These are phyloP conservation scores for Hypericum androsaemum DNA, from an alignment of 345 rosid species.

Conservation along the genomic window DNA sequence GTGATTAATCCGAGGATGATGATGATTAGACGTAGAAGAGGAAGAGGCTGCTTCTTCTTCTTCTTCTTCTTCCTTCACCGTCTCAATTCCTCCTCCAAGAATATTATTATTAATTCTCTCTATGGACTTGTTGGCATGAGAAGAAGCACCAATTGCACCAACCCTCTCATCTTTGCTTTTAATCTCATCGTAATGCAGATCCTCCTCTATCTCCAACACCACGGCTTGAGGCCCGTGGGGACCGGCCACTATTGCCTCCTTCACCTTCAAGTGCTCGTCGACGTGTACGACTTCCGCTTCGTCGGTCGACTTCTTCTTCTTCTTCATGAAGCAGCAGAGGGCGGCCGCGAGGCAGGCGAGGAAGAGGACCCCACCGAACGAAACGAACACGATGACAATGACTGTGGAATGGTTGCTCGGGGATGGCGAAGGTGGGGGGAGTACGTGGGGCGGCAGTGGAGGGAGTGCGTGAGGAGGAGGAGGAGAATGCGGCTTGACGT, in stretches of 20 bases:
- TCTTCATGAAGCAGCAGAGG: conserved; percentile 37
- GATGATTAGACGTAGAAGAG: too few relatives aligned
- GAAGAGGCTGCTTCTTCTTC: too few relatives aligned
- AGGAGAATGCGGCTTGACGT: conserved; percentile 12
- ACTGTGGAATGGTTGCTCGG: conserved; percentile 37
- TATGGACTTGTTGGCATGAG: too few relatives aligned
- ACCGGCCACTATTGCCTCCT: conserved; percentile 41
- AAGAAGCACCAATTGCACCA: conserved; percentile 1
- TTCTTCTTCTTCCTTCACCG: too few relatives aligned
- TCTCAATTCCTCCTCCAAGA: too few relatives aligned
- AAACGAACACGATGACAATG: conserved; percentile 44
- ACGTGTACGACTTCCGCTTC: conserved; percentile 26
- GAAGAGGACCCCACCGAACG: conserved; percentile 46
- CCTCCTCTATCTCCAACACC: conserved; percentile 45
- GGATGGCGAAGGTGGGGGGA: conserved; percentile 37
- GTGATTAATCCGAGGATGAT: too few relatives aligned
- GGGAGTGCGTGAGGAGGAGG: conserved; percentile 14
- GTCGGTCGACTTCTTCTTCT: conserved; percentile 30
- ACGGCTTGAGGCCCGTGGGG: conserved; percentile 39
- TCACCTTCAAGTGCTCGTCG: conserved; percentile 50
- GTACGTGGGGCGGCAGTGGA: conserved; percentile 11
- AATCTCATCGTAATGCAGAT: conserved; percentile 36
- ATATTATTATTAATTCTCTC: too few relatives aligned
- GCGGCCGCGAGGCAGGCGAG: conserved; percentile 37
- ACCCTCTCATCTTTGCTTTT: conserved; percentile 27